Base-by-base conservation (phyloP, 2,329 filamentous ascomycete genomes). In the Neonectria sp. region DNA sequence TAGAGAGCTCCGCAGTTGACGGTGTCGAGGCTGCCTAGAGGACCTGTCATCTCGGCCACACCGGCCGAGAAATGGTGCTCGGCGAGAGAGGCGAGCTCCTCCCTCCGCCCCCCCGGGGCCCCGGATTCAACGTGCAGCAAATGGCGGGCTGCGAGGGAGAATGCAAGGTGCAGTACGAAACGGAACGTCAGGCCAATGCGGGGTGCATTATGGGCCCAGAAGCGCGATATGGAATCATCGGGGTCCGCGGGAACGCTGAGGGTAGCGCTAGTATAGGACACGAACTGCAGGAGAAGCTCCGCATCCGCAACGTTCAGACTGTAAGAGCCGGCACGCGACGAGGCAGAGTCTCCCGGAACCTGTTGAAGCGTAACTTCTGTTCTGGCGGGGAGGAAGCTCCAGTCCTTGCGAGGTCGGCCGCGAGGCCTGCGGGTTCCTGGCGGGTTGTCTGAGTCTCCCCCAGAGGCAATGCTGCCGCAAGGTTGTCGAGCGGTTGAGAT, bases 231-330 rank as follows among this genome's bases (percentile, higher is more conserved):
- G 15, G 52, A 35, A 24, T 33, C 13, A n/a, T n/a, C n/a, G n/a
- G n/a, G n/a, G 24, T 62, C 59, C 17, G 45, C 52, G 24, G 60
- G 27, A 15, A 12, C n/a, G 27, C 43, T 27, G 51, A 62, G 60
- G 33, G 51, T 29, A 8, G 52, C 40, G 2, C 49, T 51, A n/a
- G 60, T 62, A 9, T 55, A 35, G n/a, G 40, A 27, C 27, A 46
- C 56, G 15, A 55, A 62, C 15, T 62, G 60, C 13, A 46, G 52
- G 11, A 62, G 60, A 12, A 62, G 15, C 29, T 62, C 60, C 8
- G 24, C 51, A 11, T 62, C 37, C 4, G 51, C 24, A 29, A 55
- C 6, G 29, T 59, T 51, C 17, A 59, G 7, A 9, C 31, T 29
- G 3, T 5, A 7, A 31, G 46, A 13, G 5, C 29, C 9, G 2